Conservation (phyloP, 129 eudicot genomes). For the Kitagawia praeruptora region DNA sequence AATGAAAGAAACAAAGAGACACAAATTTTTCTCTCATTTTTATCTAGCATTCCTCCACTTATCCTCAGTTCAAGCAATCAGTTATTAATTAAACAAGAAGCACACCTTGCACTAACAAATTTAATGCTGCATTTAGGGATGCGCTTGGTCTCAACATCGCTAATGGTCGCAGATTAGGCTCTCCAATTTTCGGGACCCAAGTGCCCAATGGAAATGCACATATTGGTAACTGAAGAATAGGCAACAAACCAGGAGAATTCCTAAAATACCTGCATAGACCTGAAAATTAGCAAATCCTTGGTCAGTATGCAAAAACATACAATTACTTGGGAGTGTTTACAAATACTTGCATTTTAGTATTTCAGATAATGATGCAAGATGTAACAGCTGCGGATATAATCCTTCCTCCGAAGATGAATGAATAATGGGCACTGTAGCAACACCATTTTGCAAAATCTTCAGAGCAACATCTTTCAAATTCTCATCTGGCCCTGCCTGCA, state of each 20-base stretch:
- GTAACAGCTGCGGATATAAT: constrained; percentile 67
- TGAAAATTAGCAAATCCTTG: constrained; percentile 30
- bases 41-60: background rate
- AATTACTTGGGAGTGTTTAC: background rate
- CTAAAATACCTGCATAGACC: constrained; percentile 81
- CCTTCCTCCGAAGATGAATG: constrained; percentile 55
- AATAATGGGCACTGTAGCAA: constrained; percentile 66
- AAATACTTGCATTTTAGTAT: constrained; percentile 28
- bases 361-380: constrained; percentile 80
- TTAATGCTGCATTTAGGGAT: constrained; percentile 68
- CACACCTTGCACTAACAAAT: constrained; percentile 75
- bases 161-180: constrained; percentile 50
- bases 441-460: constrained; percentile 53
- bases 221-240: constrained; percentile 65
- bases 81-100: background rate
- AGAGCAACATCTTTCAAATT: constrained; percentile 56
- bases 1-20: background rate
- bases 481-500: constrained; percentile 77
- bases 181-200: constrained; percentile 86
- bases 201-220: constrained; percentile 69
- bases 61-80: background rate
- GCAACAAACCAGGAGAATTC: constrained; percentile 60
- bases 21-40: background rate
- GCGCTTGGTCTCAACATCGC: constrained; percentile 68
- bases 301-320: constrained; percentile 15